Base-by-base conservation (phyloP, 2,329 filamentous ascomycete species). In the Coniochaeta hoffmannii region DNA sequence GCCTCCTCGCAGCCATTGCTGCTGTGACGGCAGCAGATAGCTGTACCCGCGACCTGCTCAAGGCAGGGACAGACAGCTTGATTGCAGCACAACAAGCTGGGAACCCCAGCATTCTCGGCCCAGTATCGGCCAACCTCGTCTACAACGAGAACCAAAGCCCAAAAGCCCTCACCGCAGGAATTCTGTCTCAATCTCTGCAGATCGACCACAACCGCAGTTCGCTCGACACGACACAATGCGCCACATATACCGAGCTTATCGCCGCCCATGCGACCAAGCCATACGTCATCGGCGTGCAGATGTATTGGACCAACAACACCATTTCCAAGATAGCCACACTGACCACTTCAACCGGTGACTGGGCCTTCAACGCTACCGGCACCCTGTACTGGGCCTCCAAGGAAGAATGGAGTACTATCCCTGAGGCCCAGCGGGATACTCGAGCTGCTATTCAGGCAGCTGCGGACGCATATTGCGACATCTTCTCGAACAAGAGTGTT, bases 201-300 rank as follows among this genome's bases (percentile, higher is more conserved):
- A 61, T 71, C 57, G 69, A 68, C 62, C 69, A 69, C 63, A 67
- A 65, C 62, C 66, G 68, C 55, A 68, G 63, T 59, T 66, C 65
- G 36, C 61, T 64, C 61, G 70, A 72, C 63, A 66, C 67, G 57
- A 65, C 62, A 9, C 59, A 61, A 24, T 72, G 70, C 60, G 67
- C 68, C 7, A 69, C 69, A n/a, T 72, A 66, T 64, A 71, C 66
- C 12, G 70, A 72, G 62, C 63, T 71, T 56, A 61, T 71, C 8
- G 62, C 68, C 3, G 62, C 63, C 30, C 53, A 57, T 30, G 17
- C 63, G 14, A 52, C 56, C 11, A 64, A 68, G 56, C 70, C 69
- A 11, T 69, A 71, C 56, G 70, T 71, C 30, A 63, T 71, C 52
- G 69, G 68, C 52, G 68, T 68, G 17, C 69, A 71, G 62, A 46